Conservation (phyloP, 2,329 filamentous ascomycete genomes). For the Aureobasidium sp. region DNA sequence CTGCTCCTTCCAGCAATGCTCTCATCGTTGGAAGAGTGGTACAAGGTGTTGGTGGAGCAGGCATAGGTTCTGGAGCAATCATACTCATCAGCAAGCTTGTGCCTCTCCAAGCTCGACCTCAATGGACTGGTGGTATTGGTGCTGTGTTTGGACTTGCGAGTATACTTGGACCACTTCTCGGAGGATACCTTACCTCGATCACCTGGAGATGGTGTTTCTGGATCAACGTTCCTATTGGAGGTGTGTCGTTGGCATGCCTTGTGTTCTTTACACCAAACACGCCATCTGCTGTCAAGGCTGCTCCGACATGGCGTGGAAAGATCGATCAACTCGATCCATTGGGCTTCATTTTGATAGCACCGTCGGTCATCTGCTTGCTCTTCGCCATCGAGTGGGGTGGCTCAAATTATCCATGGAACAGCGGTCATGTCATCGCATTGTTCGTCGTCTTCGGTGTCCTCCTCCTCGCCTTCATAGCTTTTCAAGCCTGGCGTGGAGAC, state of each 20-base stretch:
- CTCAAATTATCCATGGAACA: constrained; percentile 27
- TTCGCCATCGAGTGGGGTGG: constrained; percentile 40
- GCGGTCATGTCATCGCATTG: constrained; percentile 16
- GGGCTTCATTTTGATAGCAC: not conserved
- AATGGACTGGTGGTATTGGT: constrained; percentile 23
- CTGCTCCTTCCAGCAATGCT: constrained; percentile 38
- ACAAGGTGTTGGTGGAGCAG: constrained; percentile 46
- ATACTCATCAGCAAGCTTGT: constrained; percentile 17
- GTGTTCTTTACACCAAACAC: constrained; percentile 28
- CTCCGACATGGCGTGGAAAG: constrained; percentile 26
- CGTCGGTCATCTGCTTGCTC: constrained; percentile 28
- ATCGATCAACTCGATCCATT: constrained; percentile 35
- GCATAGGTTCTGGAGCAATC: constrained; percentile 36
- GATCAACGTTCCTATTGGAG: constrained; percentile 33
- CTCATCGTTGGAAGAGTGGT: constrained; percentile 44
- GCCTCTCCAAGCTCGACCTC: constrained; percentile 15
- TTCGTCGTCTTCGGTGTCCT: constrained; percentile 3
- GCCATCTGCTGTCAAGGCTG: not conserved
- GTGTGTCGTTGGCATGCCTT: constrained; percentile 25
- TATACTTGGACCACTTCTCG: constrained; percentile 43
- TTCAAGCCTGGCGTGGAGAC: constrained; percentile 8
- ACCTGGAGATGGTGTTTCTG: constrained; percentile 45
- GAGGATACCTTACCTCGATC: constrained; percentile 40
- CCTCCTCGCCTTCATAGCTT: constrained; percentile 3
- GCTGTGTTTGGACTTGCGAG: constrained; percentile 33